A percentile compares a stretch with the other conserved stretches of the same genome.
These are phyloP conservation scores for Marvania coccoides DNA, from an alignment of 139 green algal genomes.

Conservation along the genomic window DNA sequence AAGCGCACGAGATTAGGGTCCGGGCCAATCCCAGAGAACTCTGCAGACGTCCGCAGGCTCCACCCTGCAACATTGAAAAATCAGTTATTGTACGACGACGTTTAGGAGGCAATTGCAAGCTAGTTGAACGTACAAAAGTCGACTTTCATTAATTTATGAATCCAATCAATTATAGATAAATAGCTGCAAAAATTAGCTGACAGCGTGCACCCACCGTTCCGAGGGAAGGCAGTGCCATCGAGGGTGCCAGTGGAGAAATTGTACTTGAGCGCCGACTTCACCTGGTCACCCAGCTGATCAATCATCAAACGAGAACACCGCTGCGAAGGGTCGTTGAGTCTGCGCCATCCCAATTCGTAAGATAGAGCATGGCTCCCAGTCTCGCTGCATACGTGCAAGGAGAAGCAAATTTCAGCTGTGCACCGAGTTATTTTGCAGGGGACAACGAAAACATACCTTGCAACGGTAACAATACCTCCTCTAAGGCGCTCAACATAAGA, in stretches of 20 bases:
- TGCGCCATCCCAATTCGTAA: conserved; percentile 64
- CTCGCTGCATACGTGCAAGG: conserved; percentile 30
- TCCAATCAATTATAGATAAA: too few relatives aligned
- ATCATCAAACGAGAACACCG: conserved; percentile 38
- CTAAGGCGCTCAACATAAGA: conserved; percentile 5
- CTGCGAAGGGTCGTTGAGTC: conserved; percentile 32
- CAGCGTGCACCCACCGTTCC: not conserved
- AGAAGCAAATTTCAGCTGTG: not conserved
- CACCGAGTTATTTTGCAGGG: not conserved
- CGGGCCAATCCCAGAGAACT: conserved; percentile 47
- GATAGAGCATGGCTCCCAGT: conserved; percentile 35
- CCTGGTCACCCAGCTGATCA: conserved; percentile 50
- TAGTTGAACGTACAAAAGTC: too few relatives aligned
- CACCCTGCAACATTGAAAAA: conserved; percentile 18
- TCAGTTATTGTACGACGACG: not conserved
- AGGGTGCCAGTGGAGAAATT: conserved; percentile 15
- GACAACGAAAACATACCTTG: not conserved
- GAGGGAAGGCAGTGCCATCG: conserved; percentile 15
- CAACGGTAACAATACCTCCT: not conserved
- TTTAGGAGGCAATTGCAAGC: too few relatives aligned
- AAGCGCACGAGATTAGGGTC: conserved; percentile 36
- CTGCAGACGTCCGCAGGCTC: conserved; percentile 23
- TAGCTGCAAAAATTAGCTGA: not conserved
- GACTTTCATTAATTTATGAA: too few relatives aligned
- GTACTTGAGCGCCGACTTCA: conserved; percentile 58